phyloP scores from a whole-genome alignment of 345 rosid species.

The Camelina hispida region DNA sequence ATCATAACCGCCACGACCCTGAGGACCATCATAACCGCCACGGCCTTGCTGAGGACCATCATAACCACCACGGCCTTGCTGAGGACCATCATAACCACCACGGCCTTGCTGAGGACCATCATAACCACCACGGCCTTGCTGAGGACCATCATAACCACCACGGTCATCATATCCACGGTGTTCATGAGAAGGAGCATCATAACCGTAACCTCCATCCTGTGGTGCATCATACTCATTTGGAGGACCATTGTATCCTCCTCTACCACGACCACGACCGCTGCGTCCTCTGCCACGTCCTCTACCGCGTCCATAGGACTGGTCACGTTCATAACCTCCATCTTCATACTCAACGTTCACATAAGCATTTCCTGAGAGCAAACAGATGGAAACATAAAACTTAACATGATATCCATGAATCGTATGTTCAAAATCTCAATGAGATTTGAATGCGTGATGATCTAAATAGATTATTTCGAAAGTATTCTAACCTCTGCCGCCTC shows the following conservation, averaged over 20 bases:
- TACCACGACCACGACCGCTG: conserved; percentile 74
- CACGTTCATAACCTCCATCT: conserved; percentile 78
- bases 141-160: conserved; percentile 49
- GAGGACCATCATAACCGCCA: conserved; percentile 17
- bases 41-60: conserved; percentile 18
- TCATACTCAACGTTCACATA: conserved; percentile 67
- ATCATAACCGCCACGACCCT: conserved; percentile 15
- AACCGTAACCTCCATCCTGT: conserved; percentile 72
- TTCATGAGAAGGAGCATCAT: conserved; percentile 57
- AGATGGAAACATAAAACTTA: neutral
- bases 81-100: conserved; percentile 16
- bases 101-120: conserved; percentile 17
- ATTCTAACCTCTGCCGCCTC: conserved; percentile 44
- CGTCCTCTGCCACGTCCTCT: conserved; percentile 93
- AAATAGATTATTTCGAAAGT: conserved; percentile 1
- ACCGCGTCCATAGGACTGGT: conserved; percentile 70
- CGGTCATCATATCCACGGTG: conserved; percentile 40
- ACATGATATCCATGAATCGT: neutral
- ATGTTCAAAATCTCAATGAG: neutral
- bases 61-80: conserved; percentile 11
- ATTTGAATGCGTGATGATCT: neutral
- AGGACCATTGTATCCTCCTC: conserved; percentile 86
- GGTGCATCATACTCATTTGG: conserved; percentile 54
- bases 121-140: conserved; percentile 45
- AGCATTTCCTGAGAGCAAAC: conserved; percentile 63